Evolutionary conservation across 768 basidiomycete genomes (phyloP).

Genomic region (Macrocybe gigantea): DNA sequence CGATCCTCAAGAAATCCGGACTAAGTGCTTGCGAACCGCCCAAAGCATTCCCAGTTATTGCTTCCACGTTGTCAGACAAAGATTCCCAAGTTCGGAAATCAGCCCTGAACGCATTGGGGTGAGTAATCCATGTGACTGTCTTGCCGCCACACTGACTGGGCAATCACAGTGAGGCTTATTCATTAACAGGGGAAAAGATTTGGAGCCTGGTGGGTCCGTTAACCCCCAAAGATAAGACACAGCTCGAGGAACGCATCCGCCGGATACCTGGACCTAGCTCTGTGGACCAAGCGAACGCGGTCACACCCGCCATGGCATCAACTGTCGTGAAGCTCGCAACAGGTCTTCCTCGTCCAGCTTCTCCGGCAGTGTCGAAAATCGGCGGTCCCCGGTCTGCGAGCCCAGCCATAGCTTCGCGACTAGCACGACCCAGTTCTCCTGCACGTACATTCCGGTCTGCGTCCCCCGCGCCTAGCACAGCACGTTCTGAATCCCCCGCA

Average conservation of each 20-base stretch:
- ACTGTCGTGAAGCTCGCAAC: constrained; percentile 24
- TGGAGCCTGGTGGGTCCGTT: constrained; percentile 75
- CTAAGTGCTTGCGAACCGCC: constrained; percentile 74
- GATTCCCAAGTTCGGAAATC: constrained; percentile 88
- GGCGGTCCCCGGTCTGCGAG: constrained; percentile 15
- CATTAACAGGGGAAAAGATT: constrained; percentile 78
- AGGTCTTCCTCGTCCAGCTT: constrained; percentile 39
- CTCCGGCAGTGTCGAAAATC: constrained; percentile 14
- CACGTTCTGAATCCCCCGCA: constrained; percentile 38
- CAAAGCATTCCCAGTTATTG: constrained; percentile 76
- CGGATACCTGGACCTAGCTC: constrained; percentile 68
- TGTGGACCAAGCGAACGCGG: constrained; percentile 33
- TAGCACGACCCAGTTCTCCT: constrained; percentile 45
- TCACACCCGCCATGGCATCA: constrained; percentile 46
- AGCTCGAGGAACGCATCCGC: constrained; percentile 84
- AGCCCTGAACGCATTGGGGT: constrained; percentile 79
- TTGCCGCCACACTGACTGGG: constrained; percentile 4
- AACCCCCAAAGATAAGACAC: constrained; percentile 84
- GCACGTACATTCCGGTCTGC: constrained; percentile 30
- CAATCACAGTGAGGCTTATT: constrained; percentile 66
- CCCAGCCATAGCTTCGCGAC: constrained; percentile 28
- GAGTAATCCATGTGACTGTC: constrained; percentile 15
- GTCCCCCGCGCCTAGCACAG: constrained; percentile 30
- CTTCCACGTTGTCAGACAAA: constrained; percentile 80
- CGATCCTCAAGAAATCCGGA: constrained; percentile 76